Evolutionary conservation across 2,329 filamentous ascomycete species (phyloP), one percentile per base, ranked within the genome.

Genomic region (Exophiala bonariae): DNA sequence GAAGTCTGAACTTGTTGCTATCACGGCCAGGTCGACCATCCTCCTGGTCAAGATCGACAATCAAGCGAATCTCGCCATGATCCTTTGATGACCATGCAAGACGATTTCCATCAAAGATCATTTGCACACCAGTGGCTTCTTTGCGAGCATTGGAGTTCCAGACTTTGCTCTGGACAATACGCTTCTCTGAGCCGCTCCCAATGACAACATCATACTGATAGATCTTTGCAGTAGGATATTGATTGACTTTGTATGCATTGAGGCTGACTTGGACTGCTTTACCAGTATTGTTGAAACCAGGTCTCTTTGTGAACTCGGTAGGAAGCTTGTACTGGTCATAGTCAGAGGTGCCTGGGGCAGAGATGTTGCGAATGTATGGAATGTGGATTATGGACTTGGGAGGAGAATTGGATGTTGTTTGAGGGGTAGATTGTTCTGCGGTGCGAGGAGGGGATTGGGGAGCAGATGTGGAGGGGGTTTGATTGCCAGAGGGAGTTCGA

Each of bases 141-240:
- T 86, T 79, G 5, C 90, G 76, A 0, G 70, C 66, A 1, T 77
- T 71, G 1, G 84, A 86, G 1, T 80, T 70, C 89, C 89, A 96
- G 20, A 90, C 79, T 63, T 88, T 90, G 64, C 82, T 83, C 59
- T 89, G 77, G 3, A 93, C 72, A 3, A 79, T 78, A 3, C 78
- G 75, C 66, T 86, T 88, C 47, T 85, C 78, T 0, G 69, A 71
- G 7, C 82, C 82, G 1, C 77, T 81, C 2, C 83, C 80, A 34
- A 92, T 77, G 3, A 77, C 63, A 19, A 91, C 87, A 70, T 96
- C 89, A 59, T 92, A 97, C 63, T 96, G 91, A 53, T 83, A 83
- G 17, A 96, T 80, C 0, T 80, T 78, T 10, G 74, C 77, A 2
- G 66, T 74, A 0, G 82, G 82, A 45, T 83, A 81, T 8, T 72